Conservation (phyloP, 202 grass and related monocot species). For the Brachypodium distachyon region DNA sequence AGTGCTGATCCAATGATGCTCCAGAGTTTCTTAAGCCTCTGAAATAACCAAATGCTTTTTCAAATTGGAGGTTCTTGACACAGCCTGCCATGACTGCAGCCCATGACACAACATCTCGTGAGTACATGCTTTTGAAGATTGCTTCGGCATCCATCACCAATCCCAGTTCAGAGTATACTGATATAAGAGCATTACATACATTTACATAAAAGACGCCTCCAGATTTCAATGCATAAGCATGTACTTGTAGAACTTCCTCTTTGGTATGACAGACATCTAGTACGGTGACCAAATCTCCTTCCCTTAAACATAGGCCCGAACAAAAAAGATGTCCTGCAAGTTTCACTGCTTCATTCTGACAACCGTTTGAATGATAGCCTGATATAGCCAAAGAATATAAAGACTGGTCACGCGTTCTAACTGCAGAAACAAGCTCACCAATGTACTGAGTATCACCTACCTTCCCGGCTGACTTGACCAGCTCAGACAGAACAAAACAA, state of each 20-base stretch:
- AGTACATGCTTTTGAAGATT: slow-evolving; percentile 42
- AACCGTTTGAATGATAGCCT: slow-evolving; percentile 54
- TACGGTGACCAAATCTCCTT: slow-evolving; percentile 72
- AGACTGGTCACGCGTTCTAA: slow-evolving; percentile 47
- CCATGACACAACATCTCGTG: slow-evolving; percentile 73
- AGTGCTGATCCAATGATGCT: slow-evolving; percentile 49
- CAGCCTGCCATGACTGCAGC: slow-evolving; percentile 66
- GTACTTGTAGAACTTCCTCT: slow-evolving; percentile 68
- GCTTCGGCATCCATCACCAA: slow-evolving; percentile 32
- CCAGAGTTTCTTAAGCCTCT: slow-evolving; percentile 40
- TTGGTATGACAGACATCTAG: slow-evolving; percentile 50
- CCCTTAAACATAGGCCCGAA: slow-evolving; percentile 45
- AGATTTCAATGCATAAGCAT: slow-evolving; percentile 59
- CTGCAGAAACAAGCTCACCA: slow-evolving; percentile 45
- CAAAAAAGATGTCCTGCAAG: slow-evolving; percentile 59
- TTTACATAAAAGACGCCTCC: slow-evolving; percentile 46
- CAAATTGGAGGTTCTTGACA: slow-evolving; percentile 54
- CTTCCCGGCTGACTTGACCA: slow-evolving; percentile 58
- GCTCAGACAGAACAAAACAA: slow-evolving; percentile 64
- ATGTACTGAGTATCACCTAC: slow-evolving; percentile 60
- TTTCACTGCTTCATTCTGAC: slow-evolving; percentile 48
- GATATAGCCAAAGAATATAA: slow-evolving; percentile 75
- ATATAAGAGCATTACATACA: slow-evolving; percentile 82
- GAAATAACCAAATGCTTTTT: slow-evolving; percentile 44
- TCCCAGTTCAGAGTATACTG: slow-evolving; percentile 56